Base-by-base conservation (phyloP, 352 stramenopile genomes). In the Globisporangium spinosum region DNA sequence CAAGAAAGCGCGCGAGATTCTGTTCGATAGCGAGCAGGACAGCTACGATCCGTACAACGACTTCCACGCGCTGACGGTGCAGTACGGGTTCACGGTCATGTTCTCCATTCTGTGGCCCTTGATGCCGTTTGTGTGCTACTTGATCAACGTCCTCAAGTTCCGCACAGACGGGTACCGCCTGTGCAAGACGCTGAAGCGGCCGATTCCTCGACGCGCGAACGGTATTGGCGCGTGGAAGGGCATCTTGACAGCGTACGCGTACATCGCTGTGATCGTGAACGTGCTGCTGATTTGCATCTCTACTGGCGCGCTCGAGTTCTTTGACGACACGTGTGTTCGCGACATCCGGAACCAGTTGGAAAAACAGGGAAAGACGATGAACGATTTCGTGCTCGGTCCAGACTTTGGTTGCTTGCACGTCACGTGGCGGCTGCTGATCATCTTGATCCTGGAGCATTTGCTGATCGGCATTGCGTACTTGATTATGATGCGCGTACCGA, bases 11-110 rank as follows among this genome's bases (percentile, higher is more conserved):
- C 83, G 85, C 27, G 81, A 85, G 47, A 78, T 93, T 22, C 43
- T 93, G 1, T 93, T 90, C 56, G 80, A 93, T 69, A 88, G 79
- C 34, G 83, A 89, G 54, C 82, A 93, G 67, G 81, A 83, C 43
- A 86, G 73, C 8, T 93, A 89, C 58, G 85, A 93, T 35, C 83
- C 85, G 54, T 93, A 93, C 60, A 81, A 93, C 56, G 83, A 91
- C 61, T 90, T 88, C 62, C 85, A 93, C 67, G 78, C 78, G 25
- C 56, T 89, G 45, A 89, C 83, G 1, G 83, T 91, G 32, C 85
- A 91, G 54, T 93, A 73, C 56, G 85, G 81, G 20, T 91, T 93
- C 63, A 89, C 80, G 9, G 85, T 91, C 49, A 93, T 93, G 83
- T 93, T 93, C 58, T 89, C 81, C 9, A 90, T 93, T 62, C 68